These are phyloP conservation scores for Fusarium sterilihyphosum DNA, from an alignment of 2,329 filamentous ascomycete genomes.

Conservation along the genomic window DNA sequence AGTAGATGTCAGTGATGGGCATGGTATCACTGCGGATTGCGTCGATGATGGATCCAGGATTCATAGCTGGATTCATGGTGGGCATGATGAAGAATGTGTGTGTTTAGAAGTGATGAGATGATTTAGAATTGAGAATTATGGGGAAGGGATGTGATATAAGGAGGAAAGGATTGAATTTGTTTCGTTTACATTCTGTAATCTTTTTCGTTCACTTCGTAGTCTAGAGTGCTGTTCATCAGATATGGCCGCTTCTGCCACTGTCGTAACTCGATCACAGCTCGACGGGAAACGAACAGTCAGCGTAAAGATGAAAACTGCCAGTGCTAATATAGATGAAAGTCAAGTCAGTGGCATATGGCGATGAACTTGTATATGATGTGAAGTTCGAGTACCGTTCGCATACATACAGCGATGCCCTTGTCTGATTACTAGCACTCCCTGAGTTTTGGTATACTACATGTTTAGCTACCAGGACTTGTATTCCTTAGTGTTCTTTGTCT, in stretches of 20 bases:
- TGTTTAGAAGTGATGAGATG: background rate
- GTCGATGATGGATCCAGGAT: background rate
- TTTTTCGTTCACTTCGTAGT: background rate
- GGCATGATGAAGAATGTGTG: background rate
- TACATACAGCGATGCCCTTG: background rate
- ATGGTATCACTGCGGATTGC: background rate
- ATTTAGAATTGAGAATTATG: background rate
- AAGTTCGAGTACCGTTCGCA: background rate
- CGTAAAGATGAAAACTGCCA: background rate
- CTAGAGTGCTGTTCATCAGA: background rate
- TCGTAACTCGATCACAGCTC: background rate
- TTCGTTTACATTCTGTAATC: background rate
- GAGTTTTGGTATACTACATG: too few species aligned
- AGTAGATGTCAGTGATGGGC: background rate
- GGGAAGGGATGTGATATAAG: too few species aligned
- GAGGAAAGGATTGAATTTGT: accelerated
- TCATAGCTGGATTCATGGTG: background rate
- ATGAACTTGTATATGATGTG: background rate
- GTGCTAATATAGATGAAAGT: accelerated
- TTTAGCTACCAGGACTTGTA: accelerated
- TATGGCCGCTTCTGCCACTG: background rate
- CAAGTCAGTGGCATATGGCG: accelerated
- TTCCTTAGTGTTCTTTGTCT: background rate
- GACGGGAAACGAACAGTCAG: too few species aligned
- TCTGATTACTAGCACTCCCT: too few species aligned